Conservation (phyloP, 106 monocot genomes). For the Hemerocallis citrina region DNA sequence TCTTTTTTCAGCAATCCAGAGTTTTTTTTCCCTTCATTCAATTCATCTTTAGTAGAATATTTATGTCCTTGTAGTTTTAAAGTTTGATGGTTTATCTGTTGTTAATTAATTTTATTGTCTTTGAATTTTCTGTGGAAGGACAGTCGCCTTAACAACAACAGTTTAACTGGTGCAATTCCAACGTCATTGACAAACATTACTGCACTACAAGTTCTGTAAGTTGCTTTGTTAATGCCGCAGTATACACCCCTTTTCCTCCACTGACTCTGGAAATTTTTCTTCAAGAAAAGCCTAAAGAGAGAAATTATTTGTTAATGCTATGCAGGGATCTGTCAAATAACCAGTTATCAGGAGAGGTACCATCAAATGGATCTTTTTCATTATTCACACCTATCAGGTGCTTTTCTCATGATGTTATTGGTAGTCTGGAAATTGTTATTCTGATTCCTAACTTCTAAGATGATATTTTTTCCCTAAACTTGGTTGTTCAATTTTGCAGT, state of each 20-base stretch:
- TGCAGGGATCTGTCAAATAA: conserved; percentile 58
- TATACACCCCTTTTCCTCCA: too few relatives aligned
- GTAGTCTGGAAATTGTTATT: neutral
- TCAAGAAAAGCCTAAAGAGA: neutral
- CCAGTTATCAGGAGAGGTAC: conserved; percentile 37
- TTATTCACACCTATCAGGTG: conserved; percentile 63
- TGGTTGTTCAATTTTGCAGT: conserved; percentile 19
- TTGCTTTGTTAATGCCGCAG: conserved; percentile 5
- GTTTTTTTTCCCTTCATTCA: too few relatives aligned
- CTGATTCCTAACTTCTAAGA: neutral
- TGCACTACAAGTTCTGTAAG: conserved; percentile 67
- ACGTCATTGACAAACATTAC: conserved; percentile 37
- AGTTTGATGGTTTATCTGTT: too few relatives aligned
- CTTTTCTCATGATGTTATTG: neutral
- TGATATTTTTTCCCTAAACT: too few relatives aligned
- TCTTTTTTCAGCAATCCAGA: too few relatives aligned
- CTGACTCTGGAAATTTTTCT: too few relatives aligned
- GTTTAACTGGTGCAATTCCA: conserved; percentile 43
- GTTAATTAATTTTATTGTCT: neutral
- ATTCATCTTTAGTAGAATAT: too few relatives aligned
- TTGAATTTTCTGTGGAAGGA: conserved; percentile 19
- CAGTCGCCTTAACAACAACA: conserved; percentile 75
- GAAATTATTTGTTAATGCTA: neutral
- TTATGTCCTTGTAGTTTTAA: too few relatives aligned
- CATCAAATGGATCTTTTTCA: conserved; percentile 49